A percentile compares a stretch with the other conserved stretches of the same genome.
phyloP scores from a whole-genome alignment of 2,329 filamentous ascomycete species.

The Elsinoe fawcettii region DNA sequence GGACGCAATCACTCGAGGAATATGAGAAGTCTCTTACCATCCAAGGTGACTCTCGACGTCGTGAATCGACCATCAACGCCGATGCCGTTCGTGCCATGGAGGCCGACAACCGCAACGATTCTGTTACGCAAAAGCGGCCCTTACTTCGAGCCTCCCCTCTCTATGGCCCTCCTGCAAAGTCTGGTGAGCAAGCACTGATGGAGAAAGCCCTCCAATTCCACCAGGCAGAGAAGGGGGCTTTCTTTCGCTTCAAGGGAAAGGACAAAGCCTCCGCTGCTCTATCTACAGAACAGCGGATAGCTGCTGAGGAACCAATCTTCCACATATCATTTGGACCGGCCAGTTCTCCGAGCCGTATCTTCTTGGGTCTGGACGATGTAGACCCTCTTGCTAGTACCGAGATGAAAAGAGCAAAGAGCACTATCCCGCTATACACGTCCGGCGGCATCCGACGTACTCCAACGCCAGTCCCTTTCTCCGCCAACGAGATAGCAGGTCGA shows the following conservation, averaged over 20 bases:
- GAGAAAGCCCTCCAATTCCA: conserved; percentile 28
- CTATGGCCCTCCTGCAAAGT: background rate
- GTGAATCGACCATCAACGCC: conserved; percentile 21
- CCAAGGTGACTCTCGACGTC: conserved; percentile 25
- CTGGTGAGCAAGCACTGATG: conserved; percentile 23
- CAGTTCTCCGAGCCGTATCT: background rate
- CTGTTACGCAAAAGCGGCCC: conserved; percentile 13
- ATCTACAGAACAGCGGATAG: background rate
- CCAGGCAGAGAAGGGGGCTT: conserved; percentile 27
- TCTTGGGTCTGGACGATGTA: conserved; percentile 14
- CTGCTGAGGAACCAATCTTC: conserved; percentile 18
- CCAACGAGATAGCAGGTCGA: background rate
- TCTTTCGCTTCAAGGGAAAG: conserved; percentile 28
- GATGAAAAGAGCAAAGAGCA: background rate
- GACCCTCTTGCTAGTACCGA: conserved; percentile 17
- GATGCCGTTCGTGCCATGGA: conserved; percentile 20
- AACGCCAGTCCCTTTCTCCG: background rate
- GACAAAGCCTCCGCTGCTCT: conserved; percentile 17
- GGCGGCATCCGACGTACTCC: background rate
- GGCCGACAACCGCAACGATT: conserved; percentile 20
- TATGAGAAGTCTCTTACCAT: conserved; percentile 26
- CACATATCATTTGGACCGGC: conserved; percentile 18
- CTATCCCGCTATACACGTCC: background rate
- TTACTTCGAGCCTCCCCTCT: conserved; percentile 20
- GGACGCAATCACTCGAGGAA: conserved; percentile 22